Conservation (phyloP, 78 protist species). For the Creolimax fragrantissima region DNA sequence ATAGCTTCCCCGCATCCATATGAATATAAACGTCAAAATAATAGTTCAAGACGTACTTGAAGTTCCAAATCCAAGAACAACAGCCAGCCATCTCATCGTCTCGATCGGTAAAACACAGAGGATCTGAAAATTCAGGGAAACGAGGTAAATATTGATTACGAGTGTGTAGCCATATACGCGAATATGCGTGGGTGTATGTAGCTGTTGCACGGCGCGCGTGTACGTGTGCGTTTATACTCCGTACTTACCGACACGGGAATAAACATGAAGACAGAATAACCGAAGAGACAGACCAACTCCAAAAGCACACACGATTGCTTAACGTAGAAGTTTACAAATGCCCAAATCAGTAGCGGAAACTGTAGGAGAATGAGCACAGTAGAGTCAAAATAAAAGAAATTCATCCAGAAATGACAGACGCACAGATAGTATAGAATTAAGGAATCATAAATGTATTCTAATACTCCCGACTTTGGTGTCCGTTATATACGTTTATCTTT, state of each 20-base stretch:
- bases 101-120: slow-evolving; percentile 1
- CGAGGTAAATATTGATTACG: too few species aligned
- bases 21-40: too few species aligned
- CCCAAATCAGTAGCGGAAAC: slow-evolving; percentile 11
- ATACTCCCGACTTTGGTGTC: too few species aligned
- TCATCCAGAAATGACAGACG: too few species aligned
- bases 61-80: neutral
- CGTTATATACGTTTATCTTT: neutral
- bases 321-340: neutral
- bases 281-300: slow-evolving; percentile 16
- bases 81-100: neutral
- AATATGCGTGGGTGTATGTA: too few species aligned
- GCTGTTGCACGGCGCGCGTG: too few species aligned
- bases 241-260: slow-evolving; percentile 8
- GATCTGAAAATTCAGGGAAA: too few species aligned
- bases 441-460: too few species aligned
- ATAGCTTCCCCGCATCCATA: neutral
- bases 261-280: neutral
- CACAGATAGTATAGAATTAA: too few species aligned
- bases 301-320: neutral
- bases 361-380: neutral
- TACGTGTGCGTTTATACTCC: too few species aligned
- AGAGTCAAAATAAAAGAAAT: neutral
- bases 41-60: neutral
- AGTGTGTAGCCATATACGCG: too few species aligned